Base-by-base conservation (phyloP, 192 early-diverging fungal genomes). In the Rhizoclosmatium sp. region DNA sequence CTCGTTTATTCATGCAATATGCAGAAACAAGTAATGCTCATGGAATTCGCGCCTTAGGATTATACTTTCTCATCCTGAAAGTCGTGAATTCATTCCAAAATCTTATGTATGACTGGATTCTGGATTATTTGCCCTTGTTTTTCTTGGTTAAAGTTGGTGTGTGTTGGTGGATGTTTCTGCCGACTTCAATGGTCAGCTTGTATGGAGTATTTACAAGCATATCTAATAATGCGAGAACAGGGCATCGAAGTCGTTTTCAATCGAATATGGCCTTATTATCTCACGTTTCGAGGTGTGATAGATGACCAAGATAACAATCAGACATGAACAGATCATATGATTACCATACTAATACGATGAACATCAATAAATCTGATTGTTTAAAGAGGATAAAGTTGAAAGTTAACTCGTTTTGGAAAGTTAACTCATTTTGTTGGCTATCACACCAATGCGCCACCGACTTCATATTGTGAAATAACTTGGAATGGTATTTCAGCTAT, bases 161-260 rank as follows among this genome's bases (percentile, higher is more conserved):
- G n/a, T 75, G 72, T 44, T 75, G 72, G 72, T 75, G 72, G 72
- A 4, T 62, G 56, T 59, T 59, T 41, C 46, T 75, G 4, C 72
- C 72, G 1, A 10, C 21, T 2, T 47, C 72, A n/a, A 14, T 59
- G 72, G 72, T 75, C 10, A 61, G 40, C 51, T 54, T 54, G 31
- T 31, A 31, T 31, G 31, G 31, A 31, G 31, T 31, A 31, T 31
- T 31, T 31, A 31, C 31, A 31, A 31, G 31, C 31, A 31, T 31
- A 31, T 31, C 31, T 31, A 31, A 31, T 31, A 31, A 31, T 31
- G 31, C 31, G 31, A 31, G 31, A 31, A 56, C 19, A 56, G 54
- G 54, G 54, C 9, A 56, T 56, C 19, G 54, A 56, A n/a, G 19
- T 56, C 19, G 19, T 56, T 56, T 56, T 56, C 19, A 9, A 56